Base-by-base conservation (phyloP, 2,329 filamentous ascomycete species). In the Scytalidium lignicola region DNA sequence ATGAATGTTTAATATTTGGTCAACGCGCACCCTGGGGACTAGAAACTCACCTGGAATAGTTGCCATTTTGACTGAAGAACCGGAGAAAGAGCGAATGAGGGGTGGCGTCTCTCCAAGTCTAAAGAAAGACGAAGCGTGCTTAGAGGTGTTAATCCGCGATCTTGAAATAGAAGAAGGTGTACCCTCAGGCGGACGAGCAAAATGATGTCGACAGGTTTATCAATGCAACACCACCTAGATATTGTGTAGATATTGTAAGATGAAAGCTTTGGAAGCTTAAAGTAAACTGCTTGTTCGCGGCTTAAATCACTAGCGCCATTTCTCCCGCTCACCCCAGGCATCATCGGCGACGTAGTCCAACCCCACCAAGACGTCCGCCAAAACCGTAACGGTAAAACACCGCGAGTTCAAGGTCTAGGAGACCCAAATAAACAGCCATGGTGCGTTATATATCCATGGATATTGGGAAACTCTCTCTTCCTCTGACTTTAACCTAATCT, bases 11-110 rank as follows among this genome's bases (percentile, higher is more conserved):
- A 61, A 53, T 47, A 56, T 8, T 41, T 46, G 15, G 43, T 29
- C 19, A 42, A 26, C 10, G 5, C 10, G 23, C 18, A 22, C 18
- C 13, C n/a, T 12, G 17, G 21, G 20, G 44, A 20, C 41, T 29
- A 43, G 41, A 41, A 37, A 58, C 56, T 53, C 51, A 64, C 63
- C 60, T 56, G 63, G 63, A 44, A 65, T 65, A 23, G 55, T 60
- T 21, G 60, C 63, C 64, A 66, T 65, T 50, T 39, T 57, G 32
- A 37, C 32, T 37, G 32, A 9, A 13, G 7, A 37, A 37, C 4
- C 32, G 4, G n/a, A 13, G 6, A 13, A 17, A n/a, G 32, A 13
- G n/a, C 4, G 32, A 8, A 4, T 13, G 15, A 37, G 32, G 15
- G 15, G 32, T 13, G 32, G 32, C 32, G 32, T 28, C 10, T 37